Conservation (phyloP, 1,284 basidiomycete genomes). For the Limonomyces culmigenus region DNA sequence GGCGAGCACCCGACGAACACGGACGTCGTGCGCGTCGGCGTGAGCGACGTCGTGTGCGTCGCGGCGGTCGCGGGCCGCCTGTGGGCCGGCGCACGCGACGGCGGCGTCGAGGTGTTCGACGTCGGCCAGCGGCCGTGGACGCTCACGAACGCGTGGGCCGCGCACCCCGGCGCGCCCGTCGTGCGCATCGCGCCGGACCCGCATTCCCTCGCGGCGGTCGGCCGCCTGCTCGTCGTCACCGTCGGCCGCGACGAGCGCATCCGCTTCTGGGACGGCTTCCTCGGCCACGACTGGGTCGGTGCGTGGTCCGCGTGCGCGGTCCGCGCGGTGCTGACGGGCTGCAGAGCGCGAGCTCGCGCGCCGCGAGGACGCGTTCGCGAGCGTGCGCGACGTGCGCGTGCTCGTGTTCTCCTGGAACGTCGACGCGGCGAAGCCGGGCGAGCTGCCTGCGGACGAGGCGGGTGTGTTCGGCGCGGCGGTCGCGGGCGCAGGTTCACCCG, state of each 20-base stretch:
- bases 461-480: slow-evolving; percentile 66
- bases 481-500: slow-evolving; percentile 61
- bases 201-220: slow-evolving; percentile 46
- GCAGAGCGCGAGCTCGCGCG: slow-evolving; percentile 62
- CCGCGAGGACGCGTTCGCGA: slow-evolving; percentile 64
- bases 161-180: slow-evolving; percentile 72
- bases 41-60: slow-evolving; percentile 64
- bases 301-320: slow-evolving; percentile 13
- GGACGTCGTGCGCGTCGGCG: slow-evolving; percentile 60
- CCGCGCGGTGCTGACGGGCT: slow-evolving; percentile 1
- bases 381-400: slow-evolving; percentile 60
- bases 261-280: slow-evolving; percentile 80
- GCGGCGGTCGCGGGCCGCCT: slow-evolving; percentile 68
- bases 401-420: slow-evolving; percentile 92
- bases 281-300: slow-evolving; percentile 81
- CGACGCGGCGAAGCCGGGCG: slow-evolving; percentile 72
- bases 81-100: slow-evolving; percentile 77
- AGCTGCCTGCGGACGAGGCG: slow-evolving; percentile 40
- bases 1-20: slow-evolving; percentile 41
- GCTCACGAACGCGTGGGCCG: slow-evolving; percentile 81
- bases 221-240: slow-evolving; percentile 58
- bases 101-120: slow-evolving; percentile 75
- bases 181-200: slow-evolving; percentile 56
- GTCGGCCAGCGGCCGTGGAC: slow-evolving; percentile 61
- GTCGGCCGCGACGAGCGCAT: slow-evolving; percentile 65